A percentile compares a stretch with the other conserved stretches of the same genome.
Conservation (phyloP, 2,329 filamentous ascomycete species). For the Ascochyta fabae region DNA sequence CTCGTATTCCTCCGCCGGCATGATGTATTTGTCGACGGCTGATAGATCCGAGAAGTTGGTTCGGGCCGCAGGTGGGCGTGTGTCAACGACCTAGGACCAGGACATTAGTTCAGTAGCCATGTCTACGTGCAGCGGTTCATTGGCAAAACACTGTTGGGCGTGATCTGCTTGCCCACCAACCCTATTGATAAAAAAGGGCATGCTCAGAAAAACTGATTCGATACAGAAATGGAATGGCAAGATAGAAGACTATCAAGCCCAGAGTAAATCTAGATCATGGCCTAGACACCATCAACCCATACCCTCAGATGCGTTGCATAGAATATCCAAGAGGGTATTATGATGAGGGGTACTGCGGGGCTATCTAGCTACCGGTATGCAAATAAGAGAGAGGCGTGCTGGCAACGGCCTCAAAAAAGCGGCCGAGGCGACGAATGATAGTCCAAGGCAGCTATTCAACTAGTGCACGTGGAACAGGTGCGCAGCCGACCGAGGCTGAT, state of each 20-base stretch:
- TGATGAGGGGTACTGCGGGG: slow-evolving; percentile 33
- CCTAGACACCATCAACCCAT: neutral
- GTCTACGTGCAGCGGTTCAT: slow-evolving; percentile 21
- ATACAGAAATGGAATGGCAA: slow-evolving; percentile 3
- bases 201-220: neutral
- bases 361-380: slow-evolving; percentile 16
- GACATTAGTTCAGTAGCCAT: slow-evolving; percentile 32
- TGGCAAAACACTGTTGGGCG: slow-evolving; percentile 16
- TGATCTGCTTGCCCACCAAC: neutral
- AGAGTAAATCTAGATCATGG: neutral
- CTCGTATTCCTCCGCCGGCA: slow-evolving; percentile 87
- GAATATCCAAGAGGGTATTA: neutral
- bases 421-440: slow-evolving; percentile 24
- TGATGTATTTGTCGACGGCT: slow-evolving; percentile 84
- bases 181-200: neutral
- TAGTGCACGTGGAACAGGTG: neutral
- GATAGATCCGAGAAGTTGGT: slow-evolving; percentile 83
- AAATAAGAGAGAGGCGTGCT: neutral
- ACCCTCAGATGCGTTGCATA: neutral
- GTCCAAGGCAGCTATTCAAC: slow-evolving; percentile 4
- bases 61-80: slow-evolving; percentile 74
- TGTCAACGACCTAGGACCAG: slow-evolving; percentile 72
- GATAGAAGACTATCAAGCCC: neutral
- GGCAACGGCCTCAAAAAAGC: slow-evolving; percentile 26
- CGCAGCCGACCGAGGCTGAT: slow-evolving; percentile 19